Base-by-base conservation (phyloP, 2,329 filamentous ascomycete genomes). In the Penicillium sp. region DNA sequence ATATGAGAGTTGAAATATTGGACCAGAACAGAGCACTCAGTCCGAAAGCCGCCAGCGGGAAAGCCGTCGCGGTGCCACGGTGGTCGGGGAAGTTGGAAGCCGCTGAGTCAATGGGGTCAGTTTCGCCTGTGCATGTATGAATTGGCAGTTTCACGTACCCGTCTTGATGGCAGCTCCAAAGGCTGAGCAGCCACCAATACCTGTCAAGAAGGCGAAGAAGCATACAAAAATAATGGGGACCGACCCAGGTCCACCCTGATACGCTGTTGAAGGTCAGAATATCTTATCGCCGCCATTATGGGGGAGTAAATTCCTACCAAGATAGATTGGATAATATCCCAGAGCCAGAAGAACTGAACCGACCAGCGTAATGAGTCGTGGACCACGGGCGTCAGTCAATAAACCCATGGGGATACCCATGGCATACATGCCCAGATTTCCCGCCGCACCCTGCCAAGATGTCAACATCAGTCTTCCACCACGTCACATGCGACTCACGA, bases 11-110 rank as follows among this genome's bases (percentile, higher is more conserved):
- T 20, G 89, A 88, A 29, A 95, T 72, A 2, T 85, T 78, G 0
- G 93, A 92, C 73, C 96, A 98, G 75, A 97, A 95, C 72, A 98
- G 93, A 47, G 93, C 93, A 67, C 91, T 96, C 49, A 98, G 74
- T 3, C 93, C 93, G 66, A 97, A 97, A 3, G 89, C 91, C 49
- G 93, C 89, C 48, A 97, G 73, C 5, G 93, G 92, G 61, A 97
- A 93, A 1, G 91, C 91, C 5, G 93, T 97, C 5, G 93, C 93
- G 3, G 92, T 95, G 47, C 93, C 93, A 56, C 93, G 83, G 67
- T 95, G 87, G 50, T 86, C 81, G 10, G 92, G 92, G 83, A 91
- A 96, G 71, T 96, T 96, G 57, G 93, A 79, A 8, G 91, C 91
- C 43, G 88, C 91, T 66, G 76, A 27, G 23, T 41, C 33, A 24